Conservation (phyloP, 1,284 basidiomycete species). For the Pseudozyma hubeiensis region DNA sequence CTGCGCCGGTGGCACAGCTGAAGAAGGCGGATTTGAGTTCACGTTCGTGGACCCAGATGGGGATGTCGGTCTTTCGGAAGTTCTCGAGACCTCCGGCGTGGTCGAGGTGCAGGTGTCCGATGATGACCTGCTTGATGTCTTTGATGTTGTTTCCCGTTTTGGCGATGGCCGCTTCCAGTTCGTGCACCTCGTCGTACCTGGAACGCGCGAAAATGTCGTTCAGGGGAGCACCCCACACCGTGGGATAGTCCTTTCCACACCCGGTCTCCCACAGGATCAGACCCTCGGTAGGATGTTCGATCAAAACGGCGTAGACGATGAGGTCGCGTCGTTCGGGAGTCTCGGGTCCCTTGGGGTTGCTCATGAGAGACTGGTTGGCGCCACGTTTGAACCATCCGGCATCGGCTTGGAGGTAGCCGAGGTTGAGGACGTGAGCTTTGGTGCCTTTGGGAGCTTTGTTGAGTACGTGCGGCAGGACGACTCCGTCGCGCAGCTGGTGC, state of each 20-base stretch:
- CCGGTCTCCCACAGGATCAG: slow-evolving; percentile 66
- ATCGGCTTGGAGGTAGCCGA: slow-evolving; percentile 63
- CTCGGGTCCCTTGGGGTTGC: slow-evolving; percentile 43
- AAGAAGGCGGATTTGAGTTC: slow-evolving; percentile 63
- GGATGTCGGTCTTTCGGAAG: slow-evolving; percentile 54
- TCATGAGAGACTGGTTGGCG: slow-evolving; percentile 51
- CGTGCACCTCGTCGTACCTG: slow-evolving; percentile 54
- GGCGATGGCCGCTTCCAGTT: slow-evolving; percentile 63
- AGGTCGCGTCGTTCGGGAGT: slow-evolving; percentile 51
- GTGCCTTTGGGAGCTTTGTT: slow-evolving; percentile 59
- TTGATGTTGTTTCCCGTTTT: slow-evolving; percentile 59
- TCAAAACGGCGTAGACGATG: slow-evolving; percentile 59
- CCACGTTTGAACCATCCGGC: slow-evolving; percentile 65
- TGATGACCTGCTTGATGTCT: slow-evolving; percentile 53
- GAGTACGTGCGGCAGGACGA: slow-evolving; percentile 52
- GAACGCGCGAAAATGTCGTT: slow-evolving; percentile 54
- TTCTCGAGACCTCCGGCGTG: slow-evolving; percentile 61
- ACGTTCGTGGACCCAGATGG: slow-evolving; percentile 63
- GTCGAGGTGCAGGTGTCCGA: slow-evolving; percentile 61
- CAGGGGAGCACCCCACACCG: slow-evolving; percentile 44
- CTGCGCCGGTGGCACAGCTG: slow-evolving; percentile 57
- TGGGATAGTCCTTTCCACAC: slow-evolving; percentile 40
- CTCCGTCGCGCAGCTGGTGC: slow-evolving; percentile 51
- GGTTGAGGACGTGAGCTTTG: slow-evolving; percentile 59
- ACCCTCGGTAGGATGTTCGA: slow-evolving; percentile 65